These are phyloP conservation scores for Magnusiomyces tetraspermus DNA, from an alignment of 1,139 yeast genomes.

Conservation along the genomic window DNA sequence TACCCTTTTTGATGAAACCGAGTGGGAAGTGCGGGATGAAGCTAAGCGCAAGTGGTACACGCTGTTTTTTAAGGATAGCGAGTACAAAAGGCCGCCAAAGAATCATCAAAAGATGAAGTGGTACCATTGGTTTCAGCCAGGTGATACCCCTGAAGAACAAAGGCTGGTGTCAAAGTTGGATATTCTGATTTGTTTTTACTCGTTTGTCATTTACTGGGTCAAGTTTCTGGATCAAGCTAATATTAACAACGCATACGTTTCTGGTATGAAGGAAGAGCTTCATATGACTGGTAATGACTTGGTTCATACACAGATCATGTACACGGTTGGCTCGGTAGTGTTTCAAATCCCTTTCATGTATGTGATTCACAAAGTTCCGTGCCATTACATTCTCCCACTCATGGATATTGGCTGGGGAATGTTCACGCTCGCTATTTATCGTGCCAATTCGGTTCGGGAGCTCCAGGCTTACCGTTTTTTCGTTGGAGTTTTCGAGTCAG, in stretches of 20 bases:
- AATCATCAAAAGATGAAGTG: conserved; percentile 25
- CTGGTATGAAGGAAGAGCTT: conserved; percentile 51
- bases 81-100: conserved; percentile 31
- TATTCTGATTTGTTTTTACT: conserved; percentile 47
- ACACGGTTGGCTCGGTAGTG: conserved; percentile 40
- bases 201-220: conserved; percentile 60
- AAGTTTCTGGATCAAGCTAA: conserved; percentile 53
- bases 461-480: conserved; percentile 51
- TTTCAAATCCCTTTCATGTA: conserved; percentile 39
- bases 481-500: conserved; percentile 55
- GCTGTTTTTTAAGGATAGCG: conserved; percentile 50
- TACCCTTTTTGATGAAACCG: not conserved
- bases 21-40: conserved; percentile 32
- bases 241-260: conserved; percentile 55
- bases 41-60: conserved; percentile 55
- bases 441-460: conserved; percentile 40
- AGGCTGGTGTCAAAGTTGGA: conserved; percentile 53
- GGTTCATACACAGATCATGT: conserved; percentile 46
- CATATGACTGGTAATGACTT: conserved; percentile 56
- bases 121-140: conserved; percentile 57
- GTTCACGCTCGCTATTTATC: conserved; percentile 48
- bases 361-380: conserved; percentile 20
- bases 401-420: conserved; percentile 60
- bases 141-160: conserved; percentile 46
- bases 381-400: conserved; percentile 46